Evolutionary conservation across 1,284 basidiomycete species (phyloP).

Genomic region (Ceratobasidium sp.): DNA sequence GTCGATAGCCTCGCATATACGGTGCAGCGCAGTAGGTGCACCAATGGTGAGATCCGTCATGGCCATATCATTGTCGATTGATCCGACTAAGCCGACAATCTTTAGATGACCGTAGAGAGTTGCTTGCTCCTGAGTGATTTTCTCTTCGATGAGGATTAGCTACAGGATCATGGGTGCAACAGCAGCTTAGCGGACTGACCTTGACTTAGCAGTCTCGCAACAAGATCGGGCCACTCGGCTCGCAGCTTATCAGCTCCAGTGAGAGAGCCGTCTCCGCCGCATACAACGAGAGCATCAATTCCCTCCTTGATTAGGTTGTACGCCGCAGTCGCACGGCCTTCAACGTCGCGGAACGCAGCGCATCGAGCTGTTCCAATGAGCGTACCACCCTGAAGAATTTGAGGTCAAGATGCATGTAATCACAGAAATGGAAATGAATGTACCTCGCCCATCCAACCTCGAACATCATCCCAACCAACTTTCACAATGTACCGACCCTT

Average conservation of each 20-base stretch:
- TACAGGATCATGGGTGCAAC: slow-evolving; percentile 9
- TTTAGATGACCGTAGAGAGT: slow-evolving; percentile 82
- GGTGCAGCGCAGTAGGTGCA: slow-evolving; percentile 91
- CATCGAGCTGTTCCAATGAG: slow-evolving; percentile 96
- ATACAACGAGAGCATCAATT: slow-evolving; percentile 96
- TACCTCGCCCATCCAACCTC: slow-evolving; percentile 92
- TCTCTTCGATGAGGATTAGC: slow-evolving; percentile 56
- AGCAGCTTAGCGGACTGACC: slow-evolving; percentile 55
- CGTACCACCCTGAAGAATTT: slow-evolving; percentile 79
- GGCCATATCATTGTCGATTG: slow-evolving; percentile 99
- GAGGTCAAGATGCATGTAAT: slow-evolving; percentile 4
- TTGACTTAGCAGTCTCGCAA: slow-evolving; percentile 72
- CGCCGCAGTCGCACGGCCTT: slow-evolving; percentile 88
- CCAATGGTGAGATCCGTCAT: slow-evolving; percentile 98
- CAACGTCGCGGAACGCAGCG: slow-evolving; percentile 83
- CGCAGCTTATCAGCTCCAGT: slow-evolving; percentile 96
- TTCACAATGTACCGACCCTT: slow-evolving; percentile 94
- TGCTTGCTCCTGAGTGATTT: slow-evolving; percentile 81
- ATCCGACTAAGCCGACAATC: slow-evolving; percentile 97
- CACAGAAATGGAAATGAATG: slow-evolving; percentile 51
- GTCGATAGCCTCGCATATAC: slow-evolving; percentile 98
- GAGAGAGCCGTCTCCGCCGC: slow-evolving; percentile 95
- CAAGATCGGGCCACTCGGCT: slow-evolving; percentile 90
- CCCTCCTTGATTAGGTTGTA: slow-evolving; percentile 94
- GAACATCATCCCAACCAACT: slow-evolving; percentile 98